These are phyloP conservation scores for Carex parvula DNA, from an alignment of 176 grass and related monocot genomes.

Conservation along the genomic window DNA sequence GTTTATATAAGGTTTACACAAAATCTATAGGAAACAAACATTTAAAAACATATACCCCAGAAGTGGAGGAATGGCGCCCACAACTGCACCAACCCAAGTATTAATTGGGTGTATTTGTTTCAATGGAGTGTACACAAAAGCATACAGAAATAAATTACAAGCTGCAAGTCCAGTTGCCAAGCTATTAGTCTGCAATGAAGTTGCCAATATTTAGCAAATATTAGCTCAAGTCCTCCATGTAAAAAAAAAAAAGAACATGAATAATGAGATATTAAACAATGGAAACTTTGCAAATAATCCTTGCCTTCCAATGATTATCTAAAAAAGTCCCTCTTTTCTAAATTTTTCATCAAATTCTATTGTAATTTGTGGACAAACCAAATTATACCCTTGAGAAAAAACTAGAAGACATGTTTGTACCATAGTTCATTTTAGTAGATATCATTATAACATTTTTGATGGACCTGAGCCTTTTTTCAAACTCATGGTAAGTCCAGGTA, in stretches of 20 bases:
- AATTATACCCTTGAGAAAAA: neutral
- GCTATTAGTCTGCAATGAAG: constrained; percentile 80
- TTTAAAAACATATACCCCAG: constrained; percentile 58
- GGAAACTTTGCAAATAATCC: neutral
- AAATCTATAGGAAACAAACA: constrained; percentile 14
- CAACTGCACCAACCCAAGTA: constrained; percentile 98
- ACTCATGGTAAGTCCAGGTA: neutral
- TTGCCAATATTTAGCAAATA: constrained; percentile 46
- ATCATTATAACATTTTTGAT: neutral
- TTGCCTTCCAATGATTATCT: neutral
- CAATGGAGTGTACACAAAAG: constrained; percentile 96
- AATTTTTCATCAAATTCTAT: neutral
- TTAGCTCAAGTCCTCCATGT: constrained; percentile 37
- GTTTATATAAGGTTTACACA: neutral
- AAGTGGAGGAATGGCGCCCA: constrained; percentile 98
- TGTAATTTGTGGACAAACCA: neutral
- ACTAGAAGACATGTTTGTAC: neutral
- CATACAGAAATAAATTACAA: constrained; percentile 88
- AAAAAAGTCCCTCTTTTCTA: neutral
- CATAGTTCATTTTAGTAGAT: neutral
- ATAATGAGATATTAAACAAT: neutral
- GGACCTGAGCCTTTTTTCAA: constrained; percentile 3
- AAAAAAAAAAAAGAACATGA: constrained; percentile 18
- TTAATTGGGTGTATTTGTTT: constrained; percentile 98
- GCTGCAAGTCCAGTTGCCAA: constrained; percentile 79